Conservation (phyloP, 768 basidiomycete genomes). For the Phanerochaete carnosa region DNA sequence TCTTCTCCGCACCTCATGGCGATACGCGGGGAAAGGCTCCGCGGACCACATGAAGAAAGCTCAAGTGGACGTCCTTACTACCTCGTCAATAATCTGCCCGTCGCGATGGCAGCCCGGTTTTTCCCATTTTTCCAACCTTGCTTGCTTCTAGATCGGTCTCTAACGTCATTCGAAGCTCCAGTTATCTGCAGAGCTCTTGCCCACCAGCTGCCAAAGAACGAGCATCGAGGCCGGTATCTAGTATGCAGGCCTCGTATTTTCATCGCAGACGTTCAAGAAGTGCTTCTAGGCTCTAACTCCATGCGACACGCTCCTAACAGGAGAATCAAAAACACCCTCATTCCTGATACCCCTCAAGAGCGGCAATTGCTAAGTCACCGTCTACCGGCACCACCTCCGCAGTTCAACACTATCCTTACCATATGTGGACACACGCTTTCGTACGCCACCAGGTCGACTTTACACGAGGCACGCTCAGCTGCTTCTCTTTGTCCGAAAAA, state of each 20-base stretch:
- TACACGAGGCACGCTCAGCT: background rate
- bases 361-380: background rate
- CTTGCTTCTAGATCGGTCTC: too few relatives aligned
- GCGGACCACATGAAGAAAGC: background rate
- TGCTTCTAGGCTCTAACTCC: background rate
- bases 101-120: too few relatives aligned
- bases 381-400: background rate
- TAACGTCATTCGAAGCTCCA: too few relatives aligned
- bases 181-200: too few relatives aligned
- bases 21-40: background rate
- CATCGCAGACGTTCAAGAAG: background rate
- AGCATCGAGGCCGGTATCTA: too few relatives aligned
- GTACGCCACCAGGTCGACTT: background rate
- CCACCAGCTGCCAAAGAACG: too few relatives aligned
- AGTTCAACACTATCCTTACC: background rate
- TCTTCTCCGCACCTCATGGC: too few relatives aligned
- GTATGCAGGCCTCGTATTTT: too few relatives aligned
- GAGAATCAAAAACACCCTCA: background rate
- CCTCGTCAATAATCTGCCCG: too few relatives aligned
- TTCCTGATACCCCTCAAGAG: background rate
- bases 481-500: background rate
- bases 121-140: too few relatives aligned
- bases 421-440: background rate
- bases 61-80: too few relatives aligned
- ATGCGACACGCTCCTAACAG: too few relatives aligned